Percentiles rank a stretch among this genome's conserved stretches.
phyloP scores from a whole-genome alignment of 169 alveolate species.

The Cryptosporidium parvum region DNA sequence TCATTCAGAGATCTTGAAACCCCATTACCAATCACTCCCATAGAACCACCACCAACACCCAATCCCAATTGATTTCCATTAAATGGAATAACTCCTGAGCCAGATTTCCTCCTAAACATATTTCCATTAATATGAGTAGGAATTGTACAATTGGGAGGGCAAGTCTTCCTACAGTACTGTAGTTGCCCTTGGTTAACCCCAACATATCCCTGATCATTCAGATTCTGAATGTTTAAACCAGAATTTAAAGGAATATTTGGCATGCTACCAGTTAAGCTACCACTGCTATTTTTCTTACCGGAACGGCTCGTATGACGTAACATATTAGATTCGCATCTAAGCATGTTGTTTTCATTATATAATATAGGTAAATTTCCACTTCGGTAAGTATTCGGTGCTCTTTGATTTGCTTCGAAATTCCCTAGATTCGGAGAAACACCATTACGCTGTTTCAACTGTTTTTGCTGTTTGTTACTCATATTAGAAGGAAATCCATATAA shows the following conservation, averaged over 20 bases:
- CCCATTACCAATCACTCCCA: background rate
- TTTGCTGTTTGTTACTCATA: constrained; percentile 26
- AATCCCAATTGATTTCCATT: constrained; percentile 5
- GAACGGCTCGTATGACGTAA: background rate
- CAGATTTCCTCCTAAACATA: constrained; percentile 26
- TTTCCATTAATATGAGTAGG: constrained; percentile 8
- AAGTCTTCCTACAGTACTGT: constrained; percentile 17
- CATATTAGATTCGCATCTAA: constrained; percentile 6
- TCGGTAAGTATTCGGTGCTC: constrained; percentile 14
- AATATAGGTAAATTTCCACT: background rate
- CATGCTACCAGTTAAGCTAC: background rate
- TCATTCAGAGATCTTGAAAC: background rate
- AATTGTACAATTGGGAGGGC: constrained; percentile 21
- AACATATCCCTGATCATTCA: background rate
- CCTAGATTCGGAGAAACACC: constrained; percentile 27
- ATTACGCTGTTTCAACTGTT: constrained; percentile 29
- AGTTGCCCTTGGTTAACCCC: constrained; percentile 28
- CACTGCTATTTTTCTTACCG: constrained; percentile 12
- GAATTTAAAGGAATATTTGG: constrained; percentile 3
- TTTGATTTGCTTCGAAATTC: constrained; percentile 14
- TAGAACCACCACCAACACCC: background rate
- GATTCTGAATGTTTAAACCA: background rate
- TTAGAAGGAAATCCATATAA: constrained; percentile 18
- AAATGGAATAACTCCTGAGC: constrained; percentile 1
- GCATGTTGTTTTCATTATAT: constrained; percentile 4